These are phyloP conservation scores for Prunus yedoensis DNA, from an alignment of 331 rosid species.

Conservation along the genomic window DNA sequence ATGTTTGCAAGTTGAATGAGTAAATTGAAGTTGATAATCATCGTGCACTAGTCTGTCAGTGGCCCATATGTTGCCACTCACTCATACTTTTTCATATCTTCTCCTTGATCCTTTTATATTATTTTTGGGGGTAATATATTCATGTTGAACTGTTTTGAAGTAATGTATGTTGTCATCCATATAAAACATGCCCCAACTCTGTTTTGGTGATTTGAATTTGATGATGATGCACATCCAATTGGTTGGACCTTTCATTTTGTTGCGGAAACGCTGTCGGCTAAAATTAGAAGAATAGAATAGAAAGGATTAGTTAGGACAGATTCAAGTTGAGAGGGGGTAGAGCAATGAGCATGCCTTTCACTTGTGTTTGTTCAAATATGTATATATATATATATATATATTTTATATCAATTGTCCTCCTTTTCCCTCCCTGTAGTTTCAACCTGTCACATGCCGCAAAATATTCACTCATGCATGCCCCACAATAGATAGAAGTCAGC, in stretches of 20 bases:
- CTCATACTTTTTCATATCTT: conserved; percentile 20
- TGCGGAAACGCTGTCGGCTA: conserved; percentile 45
- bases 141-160: conserved; percentile 16
- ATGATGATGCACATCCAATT: background rate
- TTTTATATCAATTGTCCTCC: background rate
- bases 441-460: background rate
- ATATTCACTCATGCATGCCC: background rate
- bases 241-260: conserved; percentile 37
- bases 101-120: background rate
- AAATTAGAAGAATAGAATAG: conserved; percentile 27
- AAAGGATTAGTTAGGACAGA: background rate
- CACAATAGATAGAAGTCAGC: background rate
- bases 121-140: conserved; percentile 6
- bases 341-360: background rate
- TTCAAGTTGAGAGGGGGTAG: conserved; percentile 3
- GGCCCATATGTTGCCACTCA: conserved; percentile 30
- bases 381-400: background rate
- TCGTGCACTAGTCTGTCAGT: conserved; percentile 29
- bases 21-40: conserved; percentile 36
- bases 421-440: background rate
- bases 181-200: conserved; percentile 32
- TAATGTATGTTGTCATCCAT: background rate
- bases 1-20: conserved; percentile 68
- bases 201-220: conserved; percentile 11
- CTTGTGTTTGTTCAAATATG: background rate